Evolutionary conservation across 2,329 filamentous ascomycete species (phyloP).

Genomic region (Ophiocordyceps robertsii): DNA sequence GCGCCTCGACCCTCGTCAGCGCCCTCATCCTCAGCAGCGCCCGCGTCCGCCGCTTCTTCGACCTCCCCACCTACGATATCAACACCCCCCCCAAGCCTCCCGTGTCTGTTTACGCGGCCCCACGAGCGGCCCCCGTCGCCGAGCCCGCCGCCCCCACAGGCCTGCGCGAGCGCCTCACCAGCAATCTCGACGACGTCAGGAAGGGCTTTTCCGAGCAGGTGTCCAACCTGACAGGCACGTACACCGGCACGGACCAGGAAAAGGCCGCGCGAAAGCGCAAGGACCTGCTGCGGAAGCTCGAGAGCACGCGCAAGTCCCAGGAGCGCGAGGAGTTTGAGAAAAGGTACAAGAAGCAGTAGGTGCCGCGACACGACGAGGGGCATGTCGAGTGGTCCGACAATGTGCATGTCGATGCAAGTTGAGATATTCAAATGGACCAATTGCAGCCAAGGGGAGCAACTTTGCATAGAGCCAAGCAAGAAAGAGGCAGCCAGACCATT

Average conservation of each 20-base stretch:
- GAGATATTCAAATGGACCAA: too few relatives aligned
- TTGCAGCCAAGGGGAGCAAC: too few relatives aligned
- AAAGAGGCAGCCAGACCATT: too few relatives aligned
- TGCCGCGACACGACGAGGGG: too few relatives aligned
- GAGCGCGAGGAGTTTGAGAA: slow-evolving; percentile 24
- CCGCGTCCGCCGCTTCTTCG: slow-evolving; percentile 22
- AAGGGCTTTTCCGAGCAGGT: slow-evolving; percentile 21
- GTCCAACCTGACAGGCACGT: slow-evolving; percentile 20
- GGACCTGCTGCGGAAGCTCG: slow-evolving; percentile 20
- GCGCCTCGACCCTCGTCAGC: slow-evolving; percentile 22
- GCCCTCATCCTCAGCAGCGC: slow-evolving; percentile 22
- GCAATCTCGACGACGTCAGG: slow-evolving; percentile 21
- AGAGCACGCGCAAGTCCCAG: slow-evolving; percentile 20
- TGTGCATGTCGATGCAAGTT: too few relatives aligned
- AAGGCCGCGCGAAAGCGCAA: slow-evolving; percentile 20
- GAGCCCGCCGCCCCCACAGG: slow-evolving; percentile 14
- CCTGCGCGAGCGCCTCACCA: slow-evolving; percentile 17
- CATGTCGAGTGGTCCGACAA: too few relatives aligned
- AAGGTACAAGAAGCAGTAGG: slow-evolving; percentile 22
- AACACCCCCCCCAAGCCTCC: background rate
- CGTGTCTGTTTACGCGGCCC: background rate
- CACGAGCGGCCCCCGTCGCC: slow-evolving; percentile 17
- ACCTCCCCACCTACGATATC: slow-evolving; percentile 18
- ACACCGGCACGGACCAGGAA: slow-evolving; percentile 17
- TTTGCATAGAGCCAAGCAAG: too few relatives aligned